Evolutionary conservation across 352 stramenopile genomes (phyloP), one percentile per base, ranked within the genome.

Genomic region (Phytopythium ostracodes): DNA sequence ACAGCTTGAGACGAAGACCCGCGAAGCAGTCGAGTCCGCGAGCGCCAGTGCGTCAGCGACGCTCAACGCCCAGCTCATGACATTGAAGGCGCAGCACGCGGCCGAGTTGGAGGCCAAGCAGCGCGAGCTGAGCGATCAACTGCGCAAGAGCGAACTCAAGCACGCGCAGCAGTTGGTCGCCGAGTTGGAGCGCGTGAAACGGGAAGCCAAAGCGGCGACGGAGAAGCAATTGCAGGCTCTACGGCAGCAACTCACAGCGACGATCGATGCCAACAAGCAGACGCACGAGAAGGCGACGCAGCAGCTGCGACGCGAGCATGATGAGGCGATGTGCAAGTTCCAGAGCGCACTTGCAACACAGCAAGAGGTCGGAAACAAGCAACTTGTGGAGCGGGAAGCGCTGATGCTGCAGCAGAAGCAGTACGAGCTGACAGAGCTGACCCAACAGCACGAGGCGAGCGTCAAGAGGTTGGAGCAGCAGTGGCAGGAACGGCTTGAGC

Each of bases 281-380:
- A 51, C 71, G 0, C 67, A 70, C 1, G 49, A 77, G 12, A 61
- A 66, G 22, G 25, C 31, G 35, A 58, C 36, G 9, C 52, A 58
- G 33, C 52, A 58, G 31, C 22, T 35, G 33, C 33, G 52, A 6
- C 33, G 52, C 5, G 35, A 47, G 33, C 29, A 59, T 36, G 53
- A 35, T 1, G 53, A 47, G 22, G 53, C 35, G 29, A 5, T 31
- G 35, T 22, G 35, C 14, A 47, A 49, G 35, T n/a, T 46, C 22
- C 33, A 59, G 15, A 10, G 10, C 17, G 24, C 53, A 9, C 33
- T 49, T 0, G 10, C 33, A 8, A 20, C 27, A 7, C 47, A 38
- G 24, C 24, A 17, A 1, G 55, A 85, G 58, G 75, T 68, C 25
- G 63, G 63, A 4, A 56, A 68, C 38, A 49, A 75, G 25, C 59